Percentiles rank a stretch among this genome's conserved stretches.
Conservation (phyloP, 176 grass and related monocot genomes). For the Tillandsia fasciculata region DNA sequence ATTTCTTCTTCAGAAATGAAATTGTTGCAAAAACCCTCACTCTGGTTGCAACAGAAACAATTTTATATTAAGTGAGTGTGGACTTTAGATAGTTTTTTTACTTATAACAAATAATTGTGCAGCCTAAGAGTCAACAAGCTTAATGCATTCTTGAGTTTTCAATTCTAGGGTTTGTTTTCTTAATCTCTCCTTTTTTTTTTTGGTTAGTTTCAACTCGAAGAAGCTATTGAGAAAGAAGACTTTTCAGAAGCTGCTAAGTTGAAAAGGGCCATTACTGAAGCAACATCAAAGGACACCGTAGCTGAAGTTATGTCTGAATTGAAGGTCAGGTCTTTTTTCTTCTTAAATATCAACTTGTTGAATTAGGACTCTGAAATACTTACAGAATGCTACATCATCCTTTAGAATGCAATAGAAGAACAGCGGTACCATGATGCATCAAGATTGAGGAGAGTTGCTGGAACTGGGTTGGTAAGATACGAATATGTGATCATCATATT, state of each 20-base stretch:
- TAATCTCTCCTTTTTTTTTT: not conserved
- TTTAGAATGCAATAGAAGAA: constrained; percentile 65
- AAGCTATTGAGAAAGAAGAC: constrained; percentile 88
- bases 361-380: not conserved
- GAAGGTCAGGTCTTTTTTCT: constrained; percentile 36
- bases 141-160: not conserved
- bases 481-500: no score
- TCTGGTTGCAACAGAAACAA: no score
- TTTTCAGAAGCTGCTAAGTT: constrained; percentile 63
- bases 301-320: constrained; percentile 73
- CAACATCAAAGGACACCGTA: constrained; percentile 43
- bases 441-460: constrained; percentile 59
- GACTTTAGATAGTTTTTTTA: no score
- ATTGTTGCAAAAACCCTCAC: no score
- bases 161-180: not conserved
- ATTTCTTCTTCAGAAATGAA: no score
- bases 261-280: constrained; percentile 54
- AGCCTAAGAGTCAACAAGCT: not conserved
- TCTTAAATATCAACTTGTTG: not conserved
- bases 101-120: no score
- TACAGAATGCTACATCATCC: not conserved
- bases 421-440: constrained; percentile 82
- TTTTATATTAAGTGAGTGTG: no score
- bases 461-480: constrained; percentile 63
- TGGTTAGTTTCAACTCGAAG: constrained; percentile 82